Evolutionary conservation across 345 rosid species (phyloP).

Genomic region (Boechera stricta): DNA sequence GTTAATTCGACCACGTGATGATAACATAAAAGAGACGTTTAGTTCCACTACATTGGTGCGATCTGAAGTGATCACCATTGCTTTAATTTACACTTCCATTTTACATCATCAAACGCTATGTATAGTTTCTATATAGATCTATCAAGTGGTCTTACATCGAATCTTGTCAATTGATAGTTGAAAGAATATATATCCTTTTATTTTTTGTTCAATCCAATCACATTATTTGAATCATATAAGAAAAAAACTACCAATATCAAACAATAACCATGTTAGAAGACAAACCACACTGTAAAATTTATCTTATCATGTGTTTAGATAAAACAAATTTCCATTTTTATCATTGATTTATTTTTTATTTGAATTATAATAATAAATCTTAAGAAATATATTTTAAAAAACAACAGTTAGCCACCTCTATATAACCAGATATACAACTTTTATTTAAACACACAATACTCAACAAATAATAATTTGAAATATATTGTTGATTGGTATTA

Average conservation of each 20-base stretch:
- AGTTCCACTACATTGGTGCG: conserved; percentile 42
- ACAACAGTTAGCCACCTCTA: too few relatives aligned
- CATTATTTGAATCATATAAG: neutral
- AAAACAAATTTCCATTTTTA: too few relatives aligned
- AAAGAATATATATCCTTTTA: neutral
- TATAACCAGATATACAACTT: too few relatives aligned
- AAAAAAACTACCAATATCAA: neutral
- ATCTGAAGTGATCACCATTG: conserved; percentile 33
- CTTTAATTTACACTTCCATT: conserved; percentile 24
- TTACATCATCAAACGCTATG: neutral
- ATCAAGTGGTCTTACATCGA: conserved; percentile 9
- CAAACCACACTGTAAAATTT: too few relatives aligned
- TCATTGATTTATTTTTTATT: too few relatives aligned
- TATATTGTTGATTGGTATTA: too few relatives aligned
- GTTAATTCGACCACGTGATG: conserved; percentile 25
- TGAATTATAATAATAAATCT: too few relatives aligned
- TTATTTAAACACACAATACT: too few relatives aligned
- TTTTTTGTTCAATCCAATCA: neutral
- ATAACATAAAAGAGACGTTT: conserved; percentile 33
- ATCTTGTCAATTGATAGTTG: conserved; percentile 14
- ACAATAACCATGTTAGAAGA: neutral
- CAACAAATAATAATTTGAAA: too few relatives aligned
- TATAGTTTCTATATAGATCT: neutral
- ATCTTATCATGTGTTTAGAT: too few relatives aligned
- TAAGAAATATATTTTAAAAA: too few relatives aligned